These are phyloP conservation scores for Phialophora verrucosa DNA, from an alignment of 2,329 filamentous ascomycete genomes.

Conservation along the genomic window DNA sequence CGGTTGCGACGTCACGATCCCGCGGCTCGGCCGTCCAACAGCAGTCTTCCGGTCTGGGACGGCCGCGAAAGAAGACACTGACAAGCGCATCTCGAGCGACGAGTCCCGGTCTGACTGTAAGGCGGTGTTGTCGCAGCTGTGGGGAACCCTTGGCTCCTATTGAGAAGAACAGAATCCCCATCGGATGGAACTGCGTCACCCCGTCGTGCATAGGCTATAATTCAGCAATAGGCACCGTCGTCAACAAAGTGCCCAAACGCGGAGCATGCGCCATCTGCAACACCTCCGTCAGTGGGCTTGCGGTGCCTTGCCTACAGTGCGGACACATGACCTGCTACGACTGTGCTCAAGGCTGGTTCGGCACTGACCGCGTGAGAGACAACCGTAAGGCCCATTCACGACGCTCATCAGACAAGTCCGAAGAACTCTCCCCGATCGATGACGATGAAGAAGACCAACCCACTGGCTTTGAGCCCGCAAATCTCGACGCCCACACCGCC, in stretches of 20 bases:
- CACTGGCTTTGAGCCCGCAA: constrained; percentile 28
- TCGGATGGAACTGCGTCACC: constrained; percentile 39
- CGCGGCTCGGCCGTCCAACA: neutral
- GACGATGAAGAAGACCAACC: constrained; percentile 12
- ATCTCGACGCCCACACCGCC: constrained; percentile 26
- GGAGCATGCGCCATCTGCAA: constrained; percentile 54
- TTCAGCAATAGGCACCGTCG: neutral
- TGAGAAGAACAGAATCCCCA: constrained; percentile 38
- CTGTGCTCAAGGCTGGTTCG: constrained; percentile 54
- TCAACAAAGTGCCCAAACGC: constrained; percentile 27
- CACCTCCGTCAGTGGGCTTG: constrained; percentile 51
- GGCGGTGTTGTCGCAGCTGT: constrained; percentile 51
- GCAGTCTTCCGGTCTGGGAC: constrained; percentile 7
- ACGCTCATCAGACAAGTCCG: constrained; percentile 30
- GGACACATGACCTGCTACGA: constrained; percentile 55
- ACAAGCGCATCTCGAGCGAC: constrained; percentile 18
- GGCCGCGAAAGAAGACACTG: constrained; percentile 18
- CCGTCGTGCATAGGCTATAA: constrained; percentile 44
- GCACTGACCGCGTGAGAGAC: constrained; percentile 17
- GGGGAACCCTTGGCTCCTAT: constrained; percentile 42
- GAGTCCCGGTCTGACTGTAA: constrained; percentile 48
- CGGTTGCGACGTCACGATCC: neutral
- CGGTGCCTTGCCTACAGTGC: constrained; percentile 55
- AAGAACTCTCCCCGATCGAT: constrained; percentile 27
- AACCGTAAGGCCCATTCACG: constrained; percentile 10